Evolutionary conservation across 116 monocot species (phyloP).

Genomic region (Iris pallida): DNA sequence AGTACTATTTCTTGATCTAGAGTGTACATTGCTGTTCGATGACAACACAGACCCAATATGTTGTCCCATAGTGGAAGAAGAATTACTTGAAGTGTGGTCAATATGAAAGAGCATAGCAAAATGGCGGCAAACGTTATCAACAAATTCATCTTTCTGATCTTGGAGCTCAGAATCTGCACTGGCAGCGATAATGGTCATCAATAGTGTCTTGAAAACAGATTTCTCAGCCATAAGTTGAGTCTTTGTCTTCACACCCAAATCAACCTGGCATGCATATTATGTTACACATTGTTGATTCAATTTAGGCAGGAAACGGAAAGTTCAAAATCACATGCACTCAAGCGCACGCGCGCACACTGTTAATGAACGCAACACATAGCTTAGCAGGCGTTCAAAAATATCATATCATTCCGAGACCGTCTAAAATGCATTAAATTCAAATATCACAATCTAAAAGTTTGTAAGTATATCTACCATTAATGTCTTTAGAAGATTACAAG

Average conservation of each 20-base stretch:
- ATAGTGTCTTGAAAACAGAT: slow-evolving; percentile 86
- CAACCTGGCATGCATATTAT: slow-evolving; percentile 44
- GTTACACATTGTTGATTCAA: too few relatives aligned
- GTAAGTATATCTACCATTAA: too few relatives aligned
- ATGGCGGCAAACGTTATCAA: slow-evolving; percentile 75
- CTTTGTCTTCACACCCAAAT: slow-evolving; percentile 98
- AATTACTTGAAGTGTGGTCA: slow-evolving; percentile 43
- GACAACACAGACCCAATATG: slow-evolving; percentile 42
- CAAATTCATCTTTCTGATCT: slow-evolving; percentile 75
- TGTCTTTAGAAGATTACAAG: too few relatives aligned
- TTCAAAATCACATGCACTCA: too few relatives aligned
- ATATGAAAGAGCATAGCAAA: slow-evolving; percentile 98
- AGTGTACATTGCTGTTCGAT: slow-evolving; percentile 25
- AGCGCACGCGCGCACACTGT: too few relatives aligned
- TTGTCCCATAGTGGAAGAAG: slow-evolving; percentile 45
- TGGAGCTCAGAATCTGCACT: slow-evolving; percentile 67
- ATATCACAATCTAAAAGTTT: too few relatives aligned
- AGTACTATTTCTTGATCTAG: slow-evolving; percentile 44
- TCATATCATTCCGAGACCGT: too few relatives aligned
- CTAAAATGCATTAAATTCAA: too few relatives aligned
- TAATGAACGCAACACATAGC: too few relatives aligned
- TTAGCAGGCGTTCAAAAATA: too few relatives aligned
- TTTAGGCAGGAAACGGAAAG: too few relatives aligned
- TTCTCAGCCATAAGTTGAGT: slow-evolving; percentile 98
- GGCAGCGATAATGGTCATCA: slow-evolving; percentile 71